Percentiles rank a stretch among this genome's conserved stretches.
phyloP scores from a whole-genome alignment of 2,329 filamentous ascomycete genomes.

The Claviceps fusiformis region DNA sequence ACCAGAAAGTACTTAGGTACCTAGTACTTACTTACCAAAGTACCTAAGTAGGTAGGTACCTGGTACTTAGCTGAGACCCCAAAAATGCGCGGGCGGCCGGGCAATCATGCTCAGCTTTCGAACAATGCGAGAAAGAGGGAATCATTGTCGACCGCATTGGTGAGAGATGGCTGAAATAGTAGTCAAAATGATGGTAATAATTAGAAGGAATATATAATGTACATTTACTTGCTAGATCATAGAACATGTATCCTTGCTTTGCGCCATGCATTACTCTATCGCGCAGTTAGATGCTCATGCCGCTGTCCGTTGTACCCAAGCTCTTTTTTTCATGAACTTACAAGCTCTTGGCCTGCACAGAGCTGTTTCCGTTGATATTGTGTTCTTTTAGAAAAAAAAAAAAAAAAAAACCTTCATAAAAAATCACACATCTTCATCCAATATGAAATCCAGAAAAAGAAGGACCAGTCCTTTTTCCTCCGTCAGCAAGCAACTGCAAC shows the following conservation, averaged over 20 bases:
- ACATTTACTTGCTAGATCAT: not conserved
- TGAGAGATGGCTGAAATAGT: not conserved
- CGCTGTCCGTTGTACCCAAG: not conserved
- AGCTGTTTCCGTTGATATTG: not conserved
- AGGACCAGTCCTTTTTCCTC: not conserved
- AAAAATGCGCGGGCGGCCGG: no score
- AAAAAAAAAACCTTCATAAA: no score
- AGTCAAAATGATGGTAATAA: not conserved
- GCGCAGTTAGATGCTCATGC: not conserved
- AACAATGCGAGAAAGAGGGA: not conserved
- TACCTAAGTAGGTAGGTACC: no score
- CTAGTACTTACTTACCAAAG: no score
- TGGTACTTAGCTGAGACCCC: no score
- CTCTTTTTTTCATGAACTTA: not conserved
- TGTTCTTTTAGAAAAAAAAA: not conserved
- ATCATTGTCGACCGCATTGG: no score
- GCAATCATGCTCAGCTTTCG: not conserved
- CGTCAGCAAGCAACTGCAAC: not conserved
- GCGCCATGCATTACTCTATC: not conserved
- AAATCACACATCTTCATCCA: no score
- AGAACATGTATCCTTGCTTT: not conserved
- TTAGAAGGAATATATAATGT: not conserved
- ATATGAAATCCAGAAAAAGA: no score
- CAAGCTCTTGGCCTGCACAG: not conserved
- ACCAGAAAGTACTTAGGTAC: no score